Percentiles rank a stretch among this genome's conserved stretches.
phyloP scores from a whole-genome alignment of 2,329 filamentous ascomycete genomes.

The Fusarium napiforme region DNA sequence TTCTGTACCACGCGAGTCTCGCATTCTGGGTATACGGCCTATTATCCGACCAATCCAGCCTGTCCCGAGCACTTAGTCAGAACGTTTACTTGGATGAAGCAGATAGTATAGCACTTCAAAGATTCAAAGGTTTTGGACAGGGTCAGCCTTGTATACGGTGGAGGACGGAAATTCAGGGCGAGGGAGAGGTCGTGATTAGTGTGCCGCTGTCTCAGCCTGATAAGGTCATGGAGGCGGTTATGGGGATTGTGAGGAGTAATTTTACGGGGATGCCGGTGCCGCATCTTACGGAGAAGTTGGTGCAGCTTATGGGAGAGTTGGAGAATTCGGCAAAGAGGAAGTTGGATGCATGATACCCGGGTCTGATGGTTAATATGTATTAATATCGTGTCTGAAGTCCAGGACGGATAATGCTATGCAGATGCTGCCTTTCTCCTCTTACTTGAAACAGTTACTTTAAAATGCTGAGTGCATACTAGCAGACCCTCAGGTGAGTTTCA shows the following conservation, averaged over 20 bases:
- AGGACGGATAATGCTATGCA: not conserved
- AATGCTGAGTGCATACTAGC: not conserved
- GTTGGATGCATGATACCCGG: conserved; percentile 15
- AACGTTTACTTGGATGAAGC: conserved; percentile 14
- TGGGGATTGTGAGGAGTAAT: conserved; percentile 17
- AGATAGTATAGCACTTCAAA: conserved; percentile 14
- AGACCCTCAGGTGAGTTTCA: not conserved
- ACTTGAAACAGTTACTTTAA: not conserved
- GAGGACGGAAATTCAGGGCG: conserved; percentile 2
- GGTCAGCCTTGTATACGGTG: conserved; percentile 29
- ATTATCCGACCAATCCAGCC: not conserved
- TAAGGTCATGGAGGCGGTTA: conserved; percentile 28
- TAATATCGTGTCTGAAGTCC: not conserved
- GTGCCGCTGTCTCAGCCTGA: conserved; percentile 23
- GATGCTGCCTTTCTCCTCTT: not conserved
- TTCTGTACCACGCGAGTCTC: conserved; percentile 45
- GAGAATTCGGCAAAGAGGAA: conserved; percentile 31
- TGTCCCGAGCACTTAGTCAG: not conserved
- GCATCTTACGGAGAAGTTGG: conserved; percentile 26
- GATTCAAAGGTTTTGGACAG: conserved; percentile 29
- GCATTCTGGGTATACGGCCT: conserved; percentile 45
- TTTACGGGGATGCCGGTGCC: conserved; percentile 16
- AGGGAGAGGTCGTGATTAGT: conserved; percentile 9
- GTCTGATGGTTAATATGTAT: no score
- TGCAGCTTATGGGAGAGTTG: conserved; percentile 32